A percentile compares a stretch with the other conserved stretches of the same genome.
Conservation (phyloP, 2,329 filamentous ascomycete genomes). For the Hypomyces perniciosus region DNA sequence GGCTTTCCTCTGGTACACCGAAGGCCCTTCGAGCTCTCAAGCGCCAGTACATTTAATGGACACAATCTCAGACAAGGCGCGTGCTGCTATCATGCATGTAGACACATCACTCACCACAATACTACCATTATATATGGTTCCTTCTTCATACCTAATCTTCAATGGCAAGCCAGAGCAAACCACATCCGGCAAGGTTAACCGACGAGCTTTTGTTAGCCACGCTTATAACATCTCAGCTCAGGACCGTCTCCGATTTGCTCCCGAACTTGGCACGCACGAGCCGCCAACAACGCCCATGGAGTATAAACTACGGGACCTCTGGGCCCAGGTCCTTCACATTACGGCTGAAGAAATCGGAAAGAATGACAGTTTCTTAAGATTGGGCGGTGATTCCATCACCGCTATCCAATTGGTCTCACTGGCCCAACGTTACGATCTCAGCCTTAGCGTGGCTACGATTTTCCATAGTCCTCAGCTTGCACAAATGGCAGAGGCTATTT, state of each 20-base stretch:
- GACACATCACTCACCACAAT: no score
- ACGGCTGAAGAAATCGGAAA: constrained; percentile 2
- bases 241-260: not conserved
- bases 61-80: not conserved
- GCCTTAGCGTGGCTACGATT: not conserved
- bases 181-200: no score
- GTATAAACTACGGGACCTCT: constrained; percentile 2
- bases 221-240: not conserved
- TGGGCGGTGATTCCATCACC: constrained; percentile 12
- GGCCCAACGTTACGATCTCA: not conserved
- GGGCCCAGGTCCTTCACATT: constrained; percentile 6
- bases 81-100: no score
- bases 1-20: not conserved
- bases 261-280: not conserved
- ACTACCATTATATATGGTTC: no score
- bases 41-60: not conserved
- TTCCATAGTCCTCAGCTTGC: not conserved
- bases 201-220: no score
- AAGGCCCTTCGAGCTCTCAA: not conserved
- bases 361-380: constrained; percentile 11
- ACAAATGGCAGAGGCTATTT: not conserved
- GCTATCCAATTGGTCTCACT: constrained; percentile 4
- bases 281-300: constrained; percentile 1
- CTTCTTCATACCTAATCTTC: no score
- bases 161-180: no score